Evolutionary conservation across 129 eudicot species (phyloP), one percentile per base, ranked within the genome.

Genomic region (Saussurea involucrata): DNA sequence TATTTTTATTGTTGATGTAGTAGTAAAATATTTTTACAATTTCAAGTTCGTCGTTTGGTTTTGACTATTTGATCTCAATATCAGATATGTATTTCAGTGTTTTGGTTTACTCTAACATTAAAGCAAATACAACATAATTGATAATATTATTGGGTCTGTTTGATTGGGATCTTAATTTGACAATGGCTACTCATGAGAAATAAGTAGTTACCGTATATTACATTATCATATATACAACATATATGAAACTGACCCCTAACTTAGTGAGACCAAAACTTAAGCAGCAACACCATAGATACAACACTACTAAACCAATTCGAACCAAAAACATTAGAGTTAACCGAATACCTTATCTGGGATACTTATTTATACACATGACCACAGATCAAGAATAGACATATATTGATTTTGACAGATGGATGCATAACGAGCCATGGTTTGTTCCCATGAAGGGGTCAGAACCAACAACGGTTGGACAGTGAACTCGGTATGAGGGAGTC

Each of bases 401-500:
- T n/a, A n/a, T n/a, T n/a, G 60, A 42, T 42, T 31, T 1, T 2
- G 34, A 31, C 6, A 31, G 34, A 31, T 34, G 53, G 18, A 4
- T 0, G 61, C 22, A 22, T 74, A 46, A 63, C 96, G 92, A 24
- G 88, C 97, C 98, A 93, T 93, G 66, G 88, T 75, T 79, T 93
- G 98, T 25, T 80, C 91, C 13, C 78, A 86, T 10, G 98, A 96
- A 13, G 98, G 90, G 29, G 89, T 81, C 97, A 93, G 89, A 64
- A 89, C 82, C 71, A 87, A 21, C 83, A 87, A 79, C 0, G 82
- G 91, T 58, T 87, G 93, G 18, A 85, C 84, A 71, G 85, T 84
- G 46, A 87, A 87, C 32, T 90, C 98, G 6, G 98, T 96, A 82
- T 93, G 98, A 44, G 95, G 95, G 69, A 93, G 79, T 87, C 97